Base-by-base conservation (phyloP, 1,284 basidiomycete species). In the Phellopilus nigrolimitatus region DNA sequence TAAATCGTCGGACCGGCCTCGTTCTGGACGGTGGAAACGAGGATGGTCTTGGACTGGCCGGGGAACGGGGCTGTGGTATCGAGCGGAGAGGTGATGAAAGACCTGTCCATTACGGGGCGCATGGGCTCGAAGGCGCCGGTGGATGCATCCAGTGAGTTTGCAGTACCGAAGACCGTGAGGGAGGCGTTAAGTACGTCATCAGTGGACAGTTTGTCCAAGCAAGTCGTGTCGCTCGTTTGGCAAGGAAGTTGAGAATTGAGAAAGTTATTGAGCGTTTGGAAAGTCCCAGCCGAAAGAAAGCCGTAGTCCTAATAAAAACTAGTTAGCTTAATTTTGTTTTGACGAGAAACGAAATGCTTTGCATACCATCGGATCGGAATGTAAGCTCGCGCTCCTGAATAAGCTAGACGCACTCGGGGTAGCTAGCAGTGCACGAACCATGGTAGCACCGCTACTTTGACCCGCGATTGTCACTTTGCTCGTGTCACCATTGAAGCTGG, bases 381-480 rank as follows among this genome's bases (percentile, higher is more conserved):
- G 88, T 6, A 94, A 64, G 53, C 91, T 88, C 0, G 83, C 87
- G 33, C 76, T 83, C 49, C 75, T 71, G 71, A 91, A 91, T 37
- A 89, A 68, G 1, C 75, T 72, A 13, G 74, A 70, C 0, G 82
- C 87, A 7, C 78, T 78, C 1, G 88, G 86, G 0, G 71, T 71
- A 15, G 82, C 85, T 37, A 89, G 73, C 25, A 91, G 68, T 1
- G 85, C 80, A 52, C 92, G 77, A 58, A 95, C 78, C 73, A 95
- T 77, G 53, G 75, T 79, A 0, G 87, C 93, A 34, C 94, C 94
- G 27, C 82, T 81, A 61, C 89, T 92, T 66, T 97, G 92, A 4
- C 94, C 94, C 19, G 89, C 90, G 17, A 97, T 59, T 0, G 91
- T 93, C 59, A 97, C 77, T 57, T 78, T 78, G 3, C 73, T 72